Base-by-base conservation (phyloP, 192 early-diverging fungal genomes). In the Backusella parvicylindrica region DNA sequence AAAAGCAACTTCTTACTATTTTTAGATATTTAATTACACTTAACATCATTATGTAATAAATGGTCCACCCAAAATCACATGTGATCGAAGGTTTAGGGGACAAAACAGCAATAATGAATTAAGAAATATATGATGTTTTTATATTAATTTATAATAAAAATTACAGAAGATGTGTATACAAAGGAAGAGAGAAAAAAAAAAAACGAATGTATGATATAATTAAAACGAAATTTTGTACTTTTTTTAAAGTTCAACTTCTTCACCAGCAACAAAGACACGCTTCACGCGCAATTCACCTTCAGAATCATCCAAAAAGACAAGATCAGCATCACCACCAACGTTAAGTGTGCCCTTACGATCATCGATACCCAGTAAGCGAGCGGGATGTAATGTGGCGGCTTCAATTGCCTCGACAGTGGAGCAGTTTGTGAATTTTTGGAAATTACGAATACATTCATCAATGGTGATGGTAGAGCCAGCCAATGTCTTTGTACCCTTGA, bases 341-440 rank as follows among this genome's bases (percentile, higher is more conserved):
- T 85, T 82, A 71, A 95, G 82, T 9, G 89, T 90, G 30, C 94
- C 94, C 77, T 94, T 95, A 31, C 83, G 81, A 73, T 90, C 79
- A 31, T 88, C 77, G 31, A 95, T 92, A 13, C 93, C 93, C 28
- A 95, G 82, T 65, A 89, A 77, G 73, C 88, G 86, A 5, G 94
- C 94, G 1, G 94, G 93, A 67, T 93, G 91, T 64, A 94, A 73
- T 0, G 94, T 94, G 15, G 92, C 94, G 26, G 91, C 91, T 68
- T 95, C 92, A 36, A 95, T 83, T 7, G 93, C 94, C 76, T 95
- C 92, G 36, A 94, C 89, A 26, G 89, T 71, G 13, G 87, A 87
- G 43, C 92, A 94, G 6, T 89, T 89, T 7, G 94, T 93, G 75
- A 93, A 95, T 38, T 87, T 81, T 56, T 87, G 85, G 81, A 95